These are phyloP conservation scores for Thalia dealbata DNA, from an alignment of 176 grass and related monocot genomes.

Conservation along the genomic window DNA sequence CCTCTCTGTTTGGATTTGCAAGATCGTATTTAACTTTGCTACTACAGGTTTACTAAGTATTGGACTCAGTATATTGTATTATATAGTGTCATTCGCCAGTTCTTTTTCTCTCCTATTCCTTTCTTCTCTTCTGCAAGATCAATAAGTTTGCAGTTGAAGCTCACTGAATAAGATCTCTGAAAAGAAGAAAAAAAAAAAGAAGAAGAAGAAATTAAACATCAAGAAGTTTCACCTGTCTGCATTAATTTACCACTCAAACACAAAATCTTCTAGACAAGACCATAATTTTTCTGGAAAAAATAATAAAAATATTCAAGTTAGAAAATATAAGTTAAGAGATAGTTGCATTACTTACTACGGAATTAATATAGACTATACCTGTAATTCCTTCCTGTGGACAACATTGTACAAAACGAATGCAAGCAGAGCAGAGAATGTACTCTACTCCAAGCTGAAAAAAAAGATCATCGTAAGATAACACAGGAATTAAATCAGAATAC, in stretches of 20 bases:
- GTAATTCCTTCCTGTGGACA: constrained; percentile 95
- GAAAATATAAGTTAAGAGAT: constrained; percentile 2
- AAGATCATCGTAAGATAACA: constrained; percentile 19
- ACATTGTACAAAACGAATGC: constrained; percentile 80
- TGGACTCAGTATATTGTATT: too few species aligned
- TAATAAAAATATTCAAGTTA: constrained; percentile 27
- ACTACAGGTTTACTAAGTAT: too few species aligned
- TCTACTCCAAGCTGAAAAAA: constrained; percentile 82
- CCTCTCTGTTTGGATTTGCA: too few species aligned
- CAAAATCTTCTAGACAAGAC: constrained; percentile 81
- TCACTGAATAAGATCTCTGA: not conserved
- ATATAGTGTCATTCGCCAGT: too few species aligned
- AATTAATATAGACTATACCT: constrained; percentile 41
- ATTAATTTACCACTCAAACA: constrained; percentile 98
- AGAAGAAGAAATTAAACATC: not conserved
- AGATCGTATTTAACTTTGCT: too few species aligned
- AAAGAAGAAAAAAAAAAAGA: not conserved
- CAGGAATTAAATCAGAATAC: not conserved
- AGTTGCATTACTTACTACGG: constrained; percentile 3
- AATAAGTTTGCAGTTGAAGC: too few species aligned
- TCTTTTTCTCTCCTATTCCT: too few species aligned
- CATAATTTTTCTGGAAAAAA: constrained; percentile 79
- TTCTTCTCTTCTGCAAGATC: too few species aligned
- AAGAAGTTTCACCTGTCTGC: constrained; percentile 80
- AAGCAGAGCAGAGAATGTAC: constrained; percentile 96